Base-by-base conservation (phyloP, 768 basidiomycete species). In the Holtermannia corniformis region DNA sequence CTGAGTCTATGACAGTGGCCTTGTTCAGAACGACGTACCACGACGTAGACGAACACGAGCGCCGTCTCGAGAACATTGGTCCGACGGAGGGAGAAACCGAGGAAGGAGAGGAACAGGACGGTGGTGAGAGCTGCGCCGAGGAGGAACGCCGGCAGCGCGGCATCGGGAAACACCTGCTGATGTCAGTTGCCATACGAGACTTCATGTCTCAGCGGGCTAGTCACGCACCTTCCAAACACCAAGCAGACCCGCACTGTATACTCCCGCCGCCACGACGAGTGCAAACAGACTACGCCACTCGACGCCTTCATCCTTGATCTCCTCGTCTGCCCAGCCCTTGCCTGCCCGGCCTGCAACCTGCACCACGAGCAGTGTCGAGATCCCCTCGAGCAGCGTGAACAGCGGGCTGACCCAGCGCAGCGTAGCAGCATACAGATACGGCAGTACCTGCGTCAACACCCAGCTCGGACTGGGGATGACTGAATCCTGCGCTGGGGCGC, bases 51-150 rank as follows among this genome's bases (percentile, higher is more conserved):
- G 2, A 87, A 84, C 23, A 96, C 80, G 45, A 86, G 82, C 2
- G 86, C 83, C 2, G 89, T 89, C 71, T 96, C 92, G 51, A 95
- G 84, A 46, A 93, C 85, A 63, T 93, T 93, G 41, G 91, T 93
- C 48, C 87, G 79, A 50, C 88, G 81, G 57, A 91, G 72, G 5
- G 81, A 82, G 71, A 96, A 92, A 4, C 92, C 92, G 58, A 96
- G 93, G 60, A 86, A 77, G 1, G 90, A 90, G 41, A 95, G 77
- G 74, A 95, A 96, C 25, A 93, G 72, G 65, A 93, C 84, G 10
- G 88, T 82, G 0, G 91, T 89, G 53, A 93, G 75, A 2, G 88
- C 87, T 2, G 84, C 85, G 2, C 92, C 92, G 16, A 96, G 77
- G 10, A 96, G 76, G 1, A 91, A 92, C 1, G 91, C 87, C 10